These are phyloP conservation scores for Venturiaceae sp. DNA, from an alignment of 2,329 filamentous ascomycete genomes.

Conservation along the genomic window DNA sequence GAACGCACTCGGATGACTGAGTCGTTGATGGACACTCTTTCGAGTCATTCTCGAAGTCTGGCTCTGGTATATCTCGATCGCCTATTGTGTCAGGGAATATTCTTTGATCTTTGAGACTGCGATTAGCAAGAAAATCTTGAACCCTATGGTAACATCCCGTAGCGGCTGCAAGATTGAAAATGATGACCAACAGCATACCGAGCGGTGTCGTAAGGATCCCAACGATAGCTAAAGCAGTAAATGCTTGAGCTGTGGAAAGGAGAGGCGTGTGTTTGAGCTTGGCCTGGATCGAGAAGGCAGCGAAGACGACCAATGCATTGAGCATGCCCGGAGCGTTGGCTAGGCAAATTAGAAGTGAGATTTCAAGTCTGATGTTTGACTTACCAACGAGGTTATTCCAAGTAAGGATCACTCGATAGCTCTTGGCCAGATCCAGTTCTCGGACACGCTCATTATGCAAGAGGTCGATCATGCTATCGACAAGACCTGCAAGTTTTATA, in stretches of 20 bases:
- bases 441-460: background rate
- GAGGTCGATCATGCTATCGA: background rate
- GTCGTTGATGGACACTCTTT: background rate
- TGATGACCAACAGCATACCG: background rate
- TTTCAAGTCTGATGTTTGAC: background rate
- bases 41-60: background rate
- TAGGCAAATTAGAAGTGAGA: background rate
- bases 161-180: background rate
- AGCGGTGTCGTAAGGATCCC: background rate
- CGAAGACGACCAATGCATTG: background rate
- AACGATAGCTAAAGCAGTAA: constrained; percentile 1
- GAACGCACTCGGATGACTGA: background rate
- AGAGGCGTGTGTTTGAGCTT: background rate
- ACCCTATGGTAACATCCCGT: background rate
- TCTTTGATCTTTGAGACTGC: background rate
- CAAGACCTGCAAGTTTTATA: constrained; percentile 3
- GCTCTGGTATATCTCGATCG: background rate
- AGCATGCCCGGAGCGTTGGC: background rate
- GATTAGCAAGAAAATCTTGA: background rate
- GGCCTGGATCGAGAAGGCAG: background rate
- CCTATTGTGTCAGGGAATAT: background rate
- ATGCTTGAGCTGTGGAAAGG: background rate
- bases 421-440: background rate
- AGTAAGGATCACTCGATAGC: background rate
- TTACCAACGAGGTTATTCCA: background rate